phyloP scores from a whole-genome alignment of 345 rosid genomes.

The Melaleuca alternifolia region DNA sequence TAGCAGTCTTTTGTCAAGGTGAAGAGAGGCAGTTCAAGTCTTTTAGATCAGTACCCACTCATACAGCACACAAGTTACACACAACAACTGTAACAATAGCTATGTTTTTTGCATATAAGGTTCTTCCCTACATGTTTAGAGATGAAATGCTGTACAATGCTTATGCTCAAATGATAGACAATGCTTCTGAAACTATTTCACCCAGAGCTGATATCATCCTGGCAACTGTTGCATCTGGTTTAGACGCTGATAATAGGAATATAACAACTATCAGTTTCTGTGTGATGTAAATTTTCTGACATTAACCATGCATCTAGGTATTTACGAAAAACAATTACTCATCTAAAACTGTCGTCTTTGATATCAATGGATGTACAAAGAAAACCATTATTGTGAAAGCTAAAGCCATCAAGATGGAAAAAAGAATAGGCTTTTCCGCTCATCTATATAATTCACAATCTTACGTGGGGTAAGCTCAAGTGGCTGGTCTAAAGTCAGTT shows the following conservation, averaged over 20 bases:
- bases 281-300: background rate
- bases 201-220: background rate
- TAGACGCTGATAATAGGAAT: background rate
- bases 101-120: background rate
- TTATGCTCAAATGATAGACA: background rate
- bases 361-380: background rate
- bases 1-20: background rate
- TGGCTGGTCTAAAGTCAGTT: background rate
- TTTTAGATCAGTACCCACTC: background rate
- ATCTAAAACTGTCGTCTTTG: background rate
- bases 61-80: background rate
- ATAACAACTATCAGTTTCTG: background rate
- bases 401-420: background rate
- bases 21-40: background rate
- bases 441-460: background rate
- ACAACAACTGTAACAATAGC: background rate
- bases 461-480: background rate
- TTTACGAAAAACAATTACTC: background rate
- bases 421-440: background rate
- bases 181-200: background rate
- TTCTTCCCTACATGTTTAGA: background rate
- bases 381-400: background rate
- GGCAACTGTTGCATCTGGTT: background rate
- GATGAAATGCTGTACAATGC: background rate
- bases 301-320: background rate